Evolutionary conservation across 163 green algal genomes (phyloP).

Genomic region (Scenedesmus sp.): DNA sequence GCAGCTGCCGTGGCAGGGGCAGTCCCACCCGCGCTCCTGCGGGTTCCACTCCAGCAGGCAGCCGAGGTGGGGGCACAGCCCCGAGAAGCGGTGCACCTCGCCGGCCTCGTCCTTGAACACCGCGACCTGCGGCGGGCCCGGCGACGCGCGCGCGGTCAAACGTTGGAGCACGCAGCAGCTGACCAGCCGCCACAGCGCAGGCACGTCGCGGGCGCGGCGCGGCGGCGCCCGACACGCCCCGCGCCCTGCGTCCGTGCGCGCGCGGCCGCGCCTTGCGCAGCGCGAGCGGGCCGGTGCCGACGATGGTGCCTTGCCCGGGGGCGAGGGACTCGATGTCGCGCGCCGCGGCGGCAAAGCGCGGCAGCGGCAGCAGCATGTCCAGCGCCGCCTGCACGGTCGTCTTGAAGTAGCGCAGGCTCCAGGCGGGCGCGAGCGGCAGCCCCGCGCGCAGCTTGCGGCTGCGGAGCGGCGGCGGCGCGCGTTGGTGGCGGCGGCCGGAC

Average conservation of each 20-base stretch:
- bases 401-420: slow-evolving; percentile 48
- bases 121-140: slow-evolving; percentile 55
- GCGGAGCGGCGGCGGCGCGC: neutral
- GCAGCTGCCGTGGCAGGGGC: slow-evolving; percentile 53
- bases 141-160: too few species aligned
- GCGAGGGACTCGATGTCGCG: slow-evolving; percentile 56
- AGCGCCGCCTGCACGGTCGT: slow-evolving; percentile 47
- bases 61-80: slow-evolving; percentile 74
- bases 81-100: slow-evolving; percentile 56
- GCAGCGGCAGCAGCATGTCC: slow-evolving; percentile 49
- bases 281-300: slow-evolving; percentile 51
- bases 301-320: slow-evolving; percentile 36
- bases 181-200: too few species aligned
- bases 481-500: too few species aligned
- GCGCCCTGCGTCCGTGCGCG: too few species aligned
- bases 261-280: slow-evolving; percentile 50
- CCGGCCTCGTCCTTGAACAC: slow-evolving; percentile 71
- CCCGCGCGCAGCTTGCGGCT: slow-evolving; percentile 38
- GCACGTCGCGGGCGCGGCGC: too few species aligned
- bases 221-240: too few species aligned
- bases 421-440: slow-evolving; percentile 34
- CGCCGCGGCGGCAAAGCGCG: slow-evolving; percentile 1
- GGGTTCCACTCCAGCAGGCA: slow-evolving; percentile 56
- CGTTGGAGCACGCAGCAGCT: too few species aligned
- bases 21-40: slow-evolving; percentile 51